These are phyloP conservation scores for Oryza officinalis DNA, from an alignment of 176 grass and related monocot species.

Conservation along the genomic window DNA sequence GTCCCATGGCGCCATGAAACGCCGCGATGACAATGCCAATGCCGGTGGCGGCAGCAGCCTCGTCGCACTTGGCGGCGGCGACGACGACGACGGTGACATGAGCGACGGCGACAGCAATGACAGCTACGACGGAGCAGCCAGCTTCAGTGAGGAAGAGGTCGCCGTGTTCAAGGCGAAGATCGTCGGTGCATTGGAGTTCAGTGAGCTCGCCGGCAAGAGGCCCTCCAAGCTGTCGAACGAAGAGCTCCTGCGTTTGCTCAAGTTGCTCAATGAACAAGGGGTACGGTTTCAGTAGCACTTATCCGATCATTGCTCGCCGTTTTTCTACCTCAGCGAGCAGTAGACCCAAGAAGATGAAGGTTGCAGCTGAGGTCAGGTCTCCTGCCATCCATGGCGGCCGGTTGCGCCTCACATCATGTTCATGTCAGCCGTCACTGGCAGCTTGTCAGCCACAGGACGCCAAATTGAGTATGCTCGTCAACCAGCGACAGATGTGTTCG, in stretches of 20 bases:
- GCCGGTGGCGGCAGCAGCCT: background rate
- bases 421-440: too few species aligned
- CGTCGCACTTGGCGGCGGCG: background rate
- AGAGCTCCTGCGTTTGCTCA: slow-evolving; percentile 63
- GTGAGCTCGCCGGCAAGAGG: slow-evolving; percentile 52
- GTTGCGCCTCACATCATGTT: too few species aligned
- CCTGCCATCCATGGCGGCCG: background rate
- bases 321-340: background rate
- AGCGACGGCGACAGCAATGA: background rate
- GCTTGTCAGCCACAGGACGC: too few species aligned
- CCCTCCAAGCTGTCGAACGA: slow-evolving; percentile 79
- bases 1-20: slow-evolving; percentile 21
- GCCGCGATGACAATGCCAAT: background rate
- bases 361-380: background rate
- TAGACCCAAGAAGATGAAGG: background rate
- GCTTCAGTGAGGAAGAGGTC: slow-evolving; percentile 37
- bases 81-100: background rate
- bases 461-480: too few species aligned
- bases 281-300: slow-evolving; percentile 58
- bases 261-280: slow-evolving; percentile 66
- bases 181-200: slow-evolving; percentile 46
- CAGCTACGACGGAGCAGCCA: slow-evolving; percentile 2
- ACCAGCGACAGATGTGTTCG: background rate
- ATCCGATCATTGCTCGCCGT: background rate
- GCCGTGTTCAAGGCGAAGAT: slow-evolving; percentile 58